Evolutionary conservation across 805 yeast species (phyloP).

Genomic region (Cyberlindnera galapagoensis): DNA sequence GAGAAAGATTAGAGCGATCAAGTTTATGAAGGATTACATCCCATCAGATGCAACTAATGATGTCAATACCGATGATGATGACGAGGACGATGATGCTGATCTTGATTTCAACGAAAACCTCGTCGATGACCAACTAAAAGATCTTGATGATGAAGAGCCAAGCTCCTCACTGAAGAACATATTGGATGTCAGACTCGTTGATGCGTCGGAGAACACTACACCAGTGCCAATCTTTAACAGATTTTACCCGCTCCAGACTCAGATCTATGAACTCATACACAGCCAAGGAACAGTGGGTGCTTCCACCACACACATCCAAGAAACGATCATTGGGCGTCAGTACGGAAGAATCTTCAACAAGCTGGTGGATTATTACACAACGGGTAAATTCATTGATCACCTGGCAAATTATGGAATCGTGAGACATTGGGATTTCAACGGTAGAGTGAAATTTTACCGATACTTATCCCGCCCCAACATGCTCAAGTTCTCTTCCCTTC

Average conservation of each 20-base stretch:
- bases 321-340: slow-evolving; percentile 45
- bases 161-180: slow-evolving; percentile 12
- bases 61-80: slow-evolving; percentile 24
- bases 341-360: slow-evolving; percentile 47
- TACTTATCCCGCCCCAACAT: slow-evolving; percentile 45
- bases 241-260: slow-evolving; percentile 59
- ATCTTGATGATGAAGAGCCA: slow-evolving; percentile 18
- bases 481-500: slow-evolving; percentile 25
- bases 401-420: slow-evolving; percentile 37
- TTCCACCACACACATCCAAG: slow-evolving; percentile 49
- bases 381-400: slow-evolving; percentile 27
- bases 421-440: slow-evolving; percentile 64
- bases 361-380: slow-evolving; percentile 39
- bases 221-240: slow-evolving; percentile 33
- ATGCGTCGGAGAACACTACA: slow-evolving; percentile 7
- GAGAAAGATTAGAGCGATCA: slow-evolving; percentile 41
- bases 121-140: slow-evolving; percentile 23
- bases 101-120: slow-evolving; percentile 27
- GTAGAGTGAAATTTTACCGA: slow-evolving; percentile 66
- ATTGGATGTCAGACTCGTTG: slow-evolving; percentile 15
- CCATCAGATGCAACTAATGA: slow-evolving; percentile 24
- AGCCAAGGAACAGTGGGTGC: slow-evolving; percentile 43
- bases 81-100: slow-evolving; percentile 24
- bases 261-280: slow-evolving; percentile 45
- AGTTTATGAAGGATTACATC: slow-evolving; percentile 35